Evolutionary conservation across 768 basidiomycete species (phyloP), one percentile per base, ranked within the genome.

Genomic region (Mrakia hoshinonis): DNA sequence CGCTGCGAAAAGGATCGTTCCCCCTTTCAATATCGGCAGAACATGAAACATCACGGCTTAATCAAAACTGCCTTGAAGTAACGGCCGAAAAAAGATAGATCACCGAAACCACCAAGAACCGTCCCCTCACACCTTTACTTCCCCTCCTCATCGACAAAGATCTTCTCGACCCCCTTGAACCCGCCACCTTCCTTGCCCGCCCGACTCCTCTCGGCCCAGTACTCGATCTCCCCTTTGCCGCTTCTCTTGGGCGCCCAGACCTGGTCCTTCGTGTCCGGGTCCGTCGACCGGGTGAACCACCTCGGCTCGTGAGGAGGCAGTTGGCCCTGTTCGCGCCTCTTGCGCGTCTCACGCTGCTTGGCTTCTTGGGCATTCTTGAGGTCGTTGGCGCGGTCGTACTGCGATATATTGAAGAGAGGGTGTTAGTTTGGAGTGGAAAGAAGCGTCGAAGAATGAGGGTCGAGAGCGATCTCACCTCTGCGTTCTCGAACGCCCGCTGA

Each of bases 401-500:
- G 48, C 0, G n/a, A 34, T 5, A 61, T 24, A 36, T 3, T n/a
- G 31, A 38, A n/a, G 26, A 26, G 6, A 24, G 29, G 46, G 31
- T 29, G 48, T 67, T n/a, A 67, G 66, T 24, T 48, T 15, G 7
- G 43, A 43, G 31, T 12, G 22, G 11, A 12, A 9, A 15, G n/a
- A n/a, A 22, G 26, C 36, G 24, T 7, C 5, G 5, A 20, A 3
- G n/a, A 49, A 51, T 54, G 15, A 1, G 20, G 69, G 34, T 18
- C 12, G 20, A 22, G 39, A 20, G 24, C 10, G 49, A 47, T 54
- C 70, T 83, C 85, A 78, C 90, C 96, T 71, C 89, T 92, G 60
- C 85, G 83, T 76, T 90, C 92, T 98, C 94, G 78, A 98, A 97
- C 31, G 94, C 92, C 34, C 94, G 84, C 78, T 96, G 93, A 78